phyloP scores from a whole-genome alignment of 495 filamentous ascomycete species.

The Antarctomyces pellizariae region DNA sequence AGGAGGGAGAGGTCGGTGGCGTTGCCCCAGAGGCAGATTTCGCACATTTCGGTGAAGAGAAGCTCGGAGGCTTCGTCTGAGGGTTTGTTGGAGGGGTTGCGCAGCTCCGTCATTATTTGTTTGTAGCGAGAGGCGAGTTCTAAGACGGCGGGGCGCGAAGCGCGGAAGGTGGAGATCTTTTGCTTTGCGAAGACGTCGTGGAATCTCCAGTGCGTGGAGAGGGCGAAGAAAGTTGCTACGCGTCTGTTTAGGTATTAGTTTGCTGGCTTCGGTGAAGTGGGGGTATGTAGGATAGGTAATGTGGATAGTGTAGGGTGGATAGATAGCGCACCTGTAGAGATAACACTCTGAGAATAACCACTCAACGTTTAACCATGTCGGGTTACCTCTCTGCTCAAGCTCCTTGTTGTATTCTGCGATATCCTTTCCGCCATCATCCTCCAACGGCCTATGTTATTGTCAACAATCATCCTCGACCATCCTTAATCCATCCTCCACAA shows the following conservation, averaged over 20 bases:
- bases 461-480: too few species aligned
- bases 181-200: conserved; percentile 85
- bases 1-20: conserved; percentile 85
- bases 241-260: conserved; percentile 27
- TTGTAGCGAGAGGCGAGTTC: conserved; percentile 60
- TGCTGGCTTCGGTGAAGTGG: conserved; percentile 1
- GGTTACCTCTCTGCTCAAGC: conserved; percentile 46
- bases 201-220: conserved; percentile 64
- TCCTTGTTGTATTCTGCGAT: conserved; percentile 71
- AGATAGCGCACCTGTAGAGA: conserved; percentile 42
- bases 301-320: conserved; percentile 1
- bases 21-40: conserved; percentile 96
- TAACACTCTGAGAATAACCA: conserved; percentile 95
- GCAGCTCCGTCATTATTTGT: conserved; percentile 33
- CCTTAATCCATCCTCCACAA: too few species aligned
- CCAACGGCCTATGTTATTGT: conserved; percentile 35
- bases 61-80: conserved; percentile 45
- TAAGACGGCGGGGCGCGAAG: conserved; percentile 73
- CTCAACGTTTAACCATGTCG: conserved; percentile 58
- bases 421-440: conserved; percentile 59
- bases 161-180: conserved; percentile 82
- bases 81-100: conserved; percentile 13
- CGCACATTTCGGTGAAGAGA: conserved; percentile 80
- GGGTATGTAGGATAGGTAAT: conserved; percentile 1
- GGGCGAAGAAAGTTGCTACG: conserved; percentile 48